Base-by-base conservation (phyloP, 1,284 basidiomycete genomes). In the Microbotryum saponariae region DNA sequence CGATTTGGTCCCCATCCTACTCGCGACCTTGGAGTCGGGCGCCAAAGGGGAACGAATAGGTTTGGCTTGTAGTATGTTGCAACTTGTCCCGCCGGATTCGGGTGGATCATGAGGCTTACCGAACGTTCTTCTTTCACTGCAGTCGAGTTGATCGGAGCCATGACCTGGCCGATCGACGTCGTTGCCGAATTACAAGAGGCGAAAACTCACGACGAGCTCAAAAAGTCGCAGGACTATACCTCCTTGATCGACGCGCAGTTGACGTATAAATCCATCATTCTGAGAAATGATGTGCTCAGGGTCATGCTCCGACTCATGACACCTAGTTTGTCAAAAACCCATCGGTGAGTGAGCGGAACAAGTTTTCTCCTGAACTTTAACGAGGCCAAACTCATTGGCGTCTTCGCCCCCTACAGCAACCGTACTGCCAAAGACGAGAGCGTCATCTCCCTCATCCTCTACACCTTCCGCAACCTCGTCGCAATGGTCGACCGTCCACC, bases 101-200 rank as follows among this genome's bases (percentile, higher is more conserved):
- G 14, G 14, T 54, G 53, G 51, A 54, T 56, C 12, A 18, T n/a
- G 33, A 16, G 50, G 21, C 50, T 42, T 57, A 7, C 21, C 16
- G 5, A 10, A 3, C 9, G 6, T 25, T 16, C 6, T 20, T 2
- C 20, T 4, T 20, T 1, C 20, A 27, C 49, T 4, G 18, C 66
- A 80, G 79, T 85, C 8, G 93, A 97, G 74, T 79, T 97, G 29
- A 85, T 94, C 72, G 89, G 89, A 0, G 91, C 91, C 0, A 88
- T 97, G 85, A 97, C 91, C 4, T 97, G 92, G 92, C 93, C 93
- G 1, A 93, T 97, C 62, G 89, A 97, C 76, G 79, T 96, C 63
- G 87, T 88, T 1, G 86, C 89, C 71, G 93, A 97, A 76, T 79
- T 97, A 64, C 88, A 88, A 73, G 92, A 96, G 51, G 64, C 64